phyloP scores from a whole-genome alignment of 306 rosid species.

The Cucumis cinereus region DNA sequence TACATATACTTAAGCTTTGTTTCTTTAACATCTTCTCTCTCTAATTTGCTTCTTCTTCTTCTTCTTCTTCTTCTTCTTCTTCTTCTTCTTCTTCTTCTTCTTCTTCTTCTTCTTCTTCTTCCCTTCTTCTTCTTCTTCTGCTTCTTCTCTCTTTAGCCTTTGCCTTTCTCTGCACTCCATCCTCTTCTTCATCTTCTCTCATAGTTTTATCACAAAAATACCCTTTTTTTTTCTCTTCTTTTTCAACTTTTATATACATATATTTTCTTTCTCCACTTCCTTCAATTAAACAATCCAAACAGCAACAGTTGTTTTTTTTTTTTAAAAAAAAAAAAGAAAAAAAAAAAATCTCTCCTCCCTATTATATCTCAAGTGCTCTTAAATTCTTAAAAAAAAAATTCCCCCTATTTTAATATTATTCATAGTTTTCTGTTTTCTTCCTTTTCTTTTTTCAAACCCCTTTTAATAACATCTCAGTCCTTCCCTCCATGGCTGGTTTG shows the following conservation, averaged over 20 bases:
- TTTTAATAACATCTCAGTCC: constrained; percentile 16
- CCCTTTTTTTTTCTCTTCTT: not conserved
- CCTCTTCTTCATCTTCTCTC: too few relatives aligned
- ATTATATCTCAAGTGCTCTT: not conserved
- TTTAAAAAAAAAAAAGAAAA: not conserved
- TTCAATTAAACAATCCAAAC: constrained; percentile 21
- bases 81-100: constrained; percentile 27
- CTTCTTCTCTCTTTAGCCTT: constrained; percentile 10
- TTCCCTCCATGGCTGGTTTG: constrained; percentile 77
- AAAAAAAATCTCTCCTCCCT: not conserved
- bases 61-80: not conserved
- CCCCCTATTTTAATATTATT: constrained; percentile 11
- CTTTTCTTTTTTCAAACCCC: constrained; percentile 5
- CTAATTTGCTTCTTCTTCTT: constrained; percentile 5
- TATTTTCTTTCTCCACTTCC: not conserved
- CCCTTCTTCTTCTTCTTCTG: constrained; percentile 28
- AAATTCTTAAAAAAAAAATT: constrained; percentile 8
- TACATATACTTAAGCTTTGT: constrained; percentile 16
- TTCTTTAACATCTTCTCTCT: not conserved
- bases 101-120: not conserved
- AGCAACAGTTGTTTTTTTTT: constrained; percentile 17
- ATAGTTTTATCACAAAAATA: not conserved
- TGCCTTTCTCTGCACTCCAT: constrained; percentile 45
- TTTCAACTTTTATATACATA: not conserved
- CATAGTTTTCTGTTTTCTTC: constrained; percentile 56